Percentiles rank a stretch among this genome's conserved stretches.
Conservation (phyloP, 345 rosid species). For the Melaleuca quinquenervia region DNA sequence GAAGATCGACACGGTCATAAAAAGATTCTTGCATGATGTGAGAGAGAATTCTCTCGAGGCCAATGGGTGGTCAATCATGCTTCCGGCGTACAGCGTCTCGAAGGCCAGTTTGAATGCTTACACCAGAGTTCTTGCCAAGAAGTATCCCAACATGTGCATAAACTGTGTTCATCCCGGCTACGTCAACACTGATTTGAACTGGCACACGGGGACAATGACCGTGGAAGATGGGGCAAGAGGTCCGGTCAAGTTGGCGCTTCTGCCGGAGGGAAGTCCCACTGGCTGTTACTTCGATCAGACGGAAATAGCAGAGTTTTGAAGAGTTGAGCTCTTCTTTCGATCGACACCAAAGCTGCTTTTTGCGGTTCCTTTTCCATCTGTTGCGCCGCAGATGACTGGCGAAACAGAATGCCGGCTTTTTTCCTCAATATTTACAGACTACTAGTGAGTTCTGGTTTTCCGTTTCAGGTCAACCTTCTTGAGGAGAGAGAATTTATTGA, state of each 20-base stretch:
- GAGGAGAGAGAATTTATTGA: not conserved
- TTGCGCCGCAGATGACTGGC: not conserved
- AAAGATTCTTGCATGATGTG: slow-evolving; percentile 24
- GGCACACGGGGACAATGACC: slow-evolving; percentile 33
- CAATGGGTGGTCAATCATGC: slow-evolving; percentile 44
- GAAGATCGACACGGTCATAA: slow-evolving; percentile 22
- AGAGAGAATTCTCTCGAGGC: slow-evolving; percentile 24
- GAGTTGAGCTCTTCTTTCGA: not conserved
- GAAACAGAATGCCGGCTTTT: not conserved
- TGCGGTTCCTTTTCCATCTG: not conserved
- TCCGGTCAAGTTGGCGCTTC: slow-evolving; percentile 39
- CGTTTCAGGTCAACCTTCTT: not conserved
- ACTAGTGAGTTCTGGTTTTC: not conserved
- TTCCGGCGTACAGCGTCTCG: slow-evolving; percentile 45
- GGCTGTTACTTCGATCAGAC: slow-evolving; percentile 42
- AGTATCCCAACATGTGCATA: slow-evolving; percentile 27
- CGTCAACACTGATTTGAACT: slow-evolving; percentile 32
- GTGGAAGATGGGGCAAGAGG: slow-evolving; percentile 35
- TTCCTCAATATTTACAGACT: not conserved
- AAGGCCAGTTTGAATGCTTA: slow-evolving; percentile 42
- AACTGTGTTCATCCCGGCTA: slow-evolving; percentile 51
- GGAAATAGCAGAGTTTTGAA: slow-evolving; percentile 27
- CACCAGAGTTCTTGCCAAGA: slow-evolving; percentile 40
- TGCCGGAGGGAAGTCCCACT: slow-evolving; percentile 32
- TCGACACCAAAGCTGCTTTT: not conserved